Evolutionary conservation across 768 basidiomycete genomes (phyloP).

Genomic region (Auricularia heimuer): DNA sequence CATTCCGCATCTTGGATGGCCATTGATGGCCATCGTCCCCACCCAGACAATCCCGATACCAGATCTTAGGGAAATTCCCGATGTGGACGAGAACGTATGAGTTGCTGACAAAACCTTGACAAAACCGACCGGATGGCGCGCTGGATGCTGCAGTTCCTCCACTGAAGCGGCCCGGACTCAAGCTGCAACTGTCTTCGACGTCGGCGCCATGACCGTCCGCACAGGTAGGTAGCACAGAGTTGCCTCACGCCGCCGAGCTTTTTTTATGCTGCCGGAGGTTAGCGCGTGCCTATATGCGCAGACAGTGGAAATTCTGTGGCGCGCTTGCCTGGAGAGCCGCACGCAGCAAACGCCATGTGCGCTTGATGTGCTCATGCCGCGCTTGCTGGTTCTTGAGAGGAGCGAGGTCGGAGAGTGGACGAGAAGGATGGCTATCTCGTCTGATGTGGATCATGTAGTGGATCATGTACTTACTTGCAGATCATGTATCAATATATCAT

Average conservation of each 20-base stretch:
- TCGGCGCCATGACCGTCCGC: constrained; percentile 21
- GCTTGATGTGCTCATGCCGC: constrained; percentile 46
- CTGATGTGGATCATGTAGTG: not conserved
- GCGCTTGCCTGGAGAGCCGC: constrained; percentile 33
- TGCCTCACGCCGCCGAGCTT: constrained; percentile 25
- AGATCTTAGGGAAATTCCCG: no score
- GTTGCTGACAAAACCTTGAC: no score
- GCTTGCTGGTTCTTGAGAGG: constrained; percentile 42
- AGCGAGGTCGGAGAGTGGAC: constrained; percentile 45
- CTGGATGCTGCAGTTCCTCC: constrained; percentile 9
- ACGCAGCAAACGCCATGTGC: constrained; percentile 14
- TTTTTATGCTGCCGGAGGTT: not conserved
- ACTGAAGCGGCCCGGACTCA: constrained; percentile 23
- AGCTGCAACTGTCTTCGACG: not conserved
- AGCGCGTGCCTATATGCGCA: constrained; percentile 18
- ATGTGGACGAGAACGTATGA: no score
- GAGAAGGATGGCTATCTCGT: constrained; percentile 28
- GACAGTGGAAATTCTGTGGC: constrained; percentile 50
- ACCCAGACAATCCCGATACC: no score
- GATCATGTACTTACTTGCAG: no score
- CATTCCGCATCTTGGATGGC: no score
- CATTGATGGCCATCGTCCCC: no score
- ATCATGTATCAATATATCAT: no score
- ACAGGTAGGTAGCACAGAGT: not conserved
- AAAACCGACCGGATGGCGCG: no score